Base-by-base conservation (phyloP, 2,329 filamentous ascomycete species). In the Epichloe festucae region DNA sequence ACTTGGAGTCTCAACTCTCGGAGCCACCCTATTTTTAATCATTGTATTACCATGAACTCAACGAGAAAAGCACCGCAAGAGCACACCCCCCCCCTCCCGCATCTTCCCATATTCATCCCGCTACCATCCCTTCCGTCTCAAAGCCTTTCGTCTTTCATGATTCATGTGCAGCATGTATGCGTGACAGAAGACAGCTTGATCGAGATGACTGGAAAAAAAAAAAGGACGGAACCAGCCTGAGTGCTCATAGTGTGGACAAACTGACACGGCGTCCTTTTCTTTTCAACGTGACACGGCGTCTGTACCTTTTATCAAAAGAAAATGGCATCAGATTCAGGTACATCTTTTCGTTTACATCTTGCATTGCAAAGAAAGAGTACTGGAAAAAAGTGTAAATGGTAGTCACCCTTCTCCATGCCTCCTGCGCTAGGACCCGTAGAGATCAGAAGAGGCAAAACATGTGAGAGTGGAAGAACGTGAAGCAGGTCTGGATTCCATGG, bases 401-500 rank as follows among this genome's bases (percentile, higher is more conserved):
- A 39, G 8, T 31, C 42, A 5, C 19, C 8, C 40, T 5, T 41
- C 6, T 47, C 17, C 21, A 10, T 19, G 4, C 12, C 4, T 34
- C n/a, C 45, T 34, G 14, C 50, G n/a, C 19, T 14, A 36, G 46
- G 47, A 44, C 38, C 43, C 39, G 43, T 39, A 12, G 35, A 51
- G 14, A 19, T 31, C 34, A 42, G 10, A 38, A 31, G 23, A 35
- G 38, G 38, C 35, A 43, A 46, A 46, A 46, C n/a, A 52, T 27
- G 35, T 7, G 48, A 31, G 34, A 54, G 55, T 51, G 35, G 39
- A n/a, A 34, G 11, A 36, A 43, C 27, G 48, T 49, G 39, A 23
- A 49, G 21, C 39, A 46, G 50, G 51, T 55, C 51, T 50, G 52
- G 52, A 56, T 54, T 56, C 56, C 53, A 55, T 54, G 52, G 54